These are phyloP conservation scores for Umbelopsis isabellina DNA, from an alignment of 192 early-diverging fungal genomes.

Conservation along the genomic window DNA sequence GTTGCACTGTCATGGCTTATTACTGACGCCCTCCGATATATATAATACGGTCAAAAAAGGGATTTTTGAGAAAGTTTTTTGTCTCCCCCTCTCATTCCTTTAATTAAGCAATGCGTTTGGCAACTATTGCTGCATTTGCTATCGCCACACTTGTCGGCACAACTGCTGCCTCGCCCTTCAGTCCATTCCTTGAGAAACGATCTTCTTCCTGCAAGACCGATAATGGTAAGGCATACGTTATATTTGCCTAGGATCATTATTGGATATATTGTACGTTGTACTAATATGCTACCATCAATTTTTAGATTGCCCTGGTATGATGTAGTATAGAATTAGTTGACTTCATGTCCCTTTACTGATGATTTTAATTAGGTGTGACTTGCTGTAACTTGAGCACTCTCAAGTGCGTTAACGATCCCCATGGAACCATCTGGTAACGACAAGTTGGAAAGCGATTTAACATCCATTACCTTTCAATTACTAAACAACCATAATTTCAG, in stretches of 20 bases:
- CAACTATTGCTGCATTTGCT: neutral
- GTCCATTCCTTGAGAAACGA: constrained; percentile 12
- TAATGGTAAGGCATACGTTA: constrained; percentile 1
- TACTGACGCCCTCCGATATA: neutral
- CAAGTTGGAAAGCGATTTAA: too few species aligned
- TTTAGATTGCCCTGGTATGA: constrained; percentile 12
- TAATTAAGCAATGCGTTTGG: constrained; percentile 4
- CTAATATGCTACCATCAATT: neutral
- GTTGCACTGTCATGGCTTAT: neutral
- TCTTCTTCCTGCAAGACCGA: neutral
- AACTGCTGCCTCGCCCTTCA: neutral
- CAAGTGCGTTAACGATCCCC: neutral
- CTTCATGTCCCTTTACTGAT: neutral
- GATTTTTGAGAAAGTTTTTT: neutral
- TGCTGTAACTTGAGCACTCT: constrained; percentile 12
- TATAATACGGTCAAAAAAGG: too few species aligned
- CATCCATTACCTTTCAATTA: neutral
- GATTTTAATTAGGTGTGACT: neutral
- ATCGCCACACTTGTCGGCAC: constrained; percentile 1
- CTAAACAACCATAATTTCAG: neutral
- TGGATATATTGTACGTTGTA: neutral
- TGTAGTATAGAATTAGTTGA: neutral
- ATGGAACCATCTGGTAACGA: constrained; percentile 14
- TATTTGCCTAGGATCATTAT: neutral
- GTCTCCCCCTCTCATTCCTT: constrained; percentile 6